These are phyloP conservation scores for Cardamine resedifolia DNA, from an alignment of 345 rosid genomes.

Conservation along the genomic window DNA sequence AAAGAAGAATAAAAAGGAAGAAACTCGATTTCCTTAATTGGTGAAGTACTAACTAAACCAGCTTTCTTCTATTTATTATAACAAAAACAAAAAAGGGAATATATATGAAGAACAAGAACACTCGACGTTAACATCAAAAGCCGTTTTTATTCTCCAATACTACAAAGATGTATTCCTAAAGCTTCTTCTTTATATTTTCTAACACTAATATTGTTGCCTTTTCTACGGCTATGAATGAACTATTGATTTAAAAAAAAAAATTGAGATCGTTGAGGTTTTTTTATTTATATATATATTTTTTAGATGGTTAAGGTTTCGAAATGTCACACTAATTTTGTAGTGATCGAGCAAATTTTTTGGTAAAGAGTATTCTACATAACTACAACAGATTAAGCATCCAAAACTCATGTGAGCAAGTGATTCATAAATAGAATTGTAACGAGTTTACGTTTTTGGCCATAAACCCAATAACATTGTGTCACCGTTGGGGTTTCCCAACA, in stretches of 20 bases:
- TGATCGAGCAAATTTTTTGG: not conserved
- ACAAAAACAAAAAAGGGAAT: conserved; percentile 1
- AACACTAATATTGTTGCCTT: not conserved
- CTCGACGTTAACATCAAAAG: conserved; percentile 24
- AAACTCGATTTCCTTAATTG: conserved; percentile 33
- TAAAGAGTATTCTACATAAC: not conserved
- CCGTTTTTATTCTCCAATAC: conserved; percentile 21
- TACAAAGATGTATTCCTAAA: conserved; percentile 26
- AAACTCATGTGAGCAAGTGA: not conserved
- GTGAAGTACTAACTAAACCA: conserved; percentile 26
- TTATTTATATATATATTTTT: too few relatives aligned
- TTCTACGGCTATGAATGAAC: not conserved
- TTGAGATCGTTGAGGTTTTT: not conserved
- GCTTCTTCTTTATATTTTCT: conserved; percentile 13
- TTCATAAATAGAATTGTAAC: not conserved
- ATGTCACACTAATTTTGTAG: not conserved
- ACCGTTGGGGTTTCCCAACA: not conserved
- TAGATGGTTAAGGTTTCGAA: too few relatives aligned
- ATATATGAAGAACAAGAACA: conserved; percentile 14
- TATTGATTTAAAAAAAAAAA: not conserved
- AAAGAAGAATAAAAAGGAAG: conserved; percentile 2
- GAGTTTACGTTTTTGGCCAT: not conserved
- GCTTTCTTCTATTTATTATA: not conserved
- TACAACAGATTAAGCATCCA: not conserved
- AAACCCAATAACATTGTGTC: not conserved